Evolutionary conservation across 148 eudicot genomes (phyloP), one percentile per base, ranked within the genome.

Genomic region (Rhododendron ovatum): DNA sequence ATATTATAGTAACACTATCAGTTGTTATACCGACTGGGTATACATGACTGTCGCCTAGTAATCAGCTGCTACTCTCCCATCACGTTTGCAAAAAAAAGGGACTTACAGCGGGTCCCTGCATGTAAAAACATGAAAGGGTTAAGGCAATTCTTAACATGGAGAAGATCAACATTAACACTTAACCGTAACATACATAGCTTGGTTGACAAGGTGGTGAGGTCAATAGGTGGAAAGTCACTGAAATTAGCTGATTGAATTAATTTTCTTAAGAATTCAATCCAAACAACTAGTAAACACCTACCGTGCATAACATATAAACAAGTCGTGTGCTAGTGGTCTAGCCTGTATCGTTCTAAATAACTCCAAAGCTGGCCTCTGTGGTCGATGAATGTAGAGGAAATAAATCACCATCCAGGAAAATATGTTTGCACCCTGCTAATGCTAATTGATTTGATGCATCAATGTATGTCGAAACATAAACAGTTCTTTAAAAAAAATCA

Each of bases 291-390:
- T 30, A 39, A 39, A 45, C 48, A 45, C 10, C 48, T 45, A 45
- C 48, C 2, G 84, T 87, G 95, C 95, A 88, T 98, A 98, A 78
- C 82, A 85, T 90, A 95, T 85, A 83, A 95, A 95, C 83, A 98
- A 83, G 90, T 98, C 99, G 85, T 94, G 95, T n/a, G 98, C 98
- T 86, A 98, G 86, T 51, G 95, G 92, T 87, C 93, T 95, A 61
- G 98, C 94, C 86, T 95, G 99, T 89, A 98, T 93, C 47, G 85
- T 93, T 86, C 95, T 93, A 81, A 94, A 94, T 81, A 95, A 92
- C 85, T 97, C 99, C 93, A 94, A 89, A 35, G 95, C 84, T 43
- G 94, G 94, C 87, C 95, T 93, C 98, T 98, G 93, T 84, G 84
- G 74, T 83, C 61, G 17, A 55, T 7, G 50, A 80, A 78, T 65